phyloP scores from a whole-genome alignment of 768 basidiomycete genomes.

The Strobilomyces echinocephalus region DNA sequence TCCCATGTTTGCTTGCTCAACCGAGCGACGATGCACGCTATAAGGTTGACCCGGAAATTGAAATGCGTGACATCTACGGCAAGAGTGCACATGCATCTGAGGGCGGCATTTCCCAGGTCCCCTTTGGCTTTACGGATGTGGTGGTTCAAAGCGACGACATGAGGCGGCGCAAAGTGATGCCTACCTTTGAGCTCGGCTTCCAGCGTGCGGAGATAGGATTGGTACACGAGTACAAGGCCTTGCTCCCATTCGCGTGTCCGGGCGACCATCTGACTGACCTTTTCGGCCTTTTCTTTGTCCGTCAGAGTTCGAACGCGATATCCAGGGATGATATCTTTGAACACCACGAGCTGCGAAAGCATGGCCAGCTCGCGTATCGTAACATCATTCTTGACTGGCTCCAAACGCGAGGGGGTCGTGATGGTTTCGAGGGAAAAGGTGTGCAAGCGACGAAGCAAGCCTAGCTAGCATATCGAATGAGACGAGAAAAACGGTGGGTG shows the following conservation, averaged over 20 bases:
- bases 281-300: constrained; percentile 86
- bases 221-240: constrained; percentile 83
- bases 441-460: constrained; percentile 81
- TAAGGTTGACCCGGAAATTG: constrained; percentile 92
- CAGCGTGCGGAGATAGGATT: constrained; percentile 78
- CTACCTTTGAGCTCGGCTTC: constrained; percentile 82
- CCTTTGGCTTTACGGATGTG: constrained; percentile 48
- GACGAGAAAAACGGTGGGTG: constrained; percentile 4
- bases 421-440: constrained; percentile 82
- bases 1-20: constrained; percentile 89
- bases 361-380: constrained; percentile 85
- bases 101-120: constrained; percentile 60
- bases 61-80: constrained; percentile 85
- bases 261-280: constrained; percentile 90
- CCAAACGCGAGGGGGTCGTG: constrained; percentile 59
- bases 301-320: constrained; percentile 92
- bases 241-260: constrained; percentile 94
- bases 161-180: constrained; percentile 15
- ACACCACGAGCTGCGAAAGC: constrained; percentile 87
- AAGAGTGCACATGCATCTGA: constrained; percentile 86
- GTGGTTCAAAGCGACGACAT: constrained; percentile 12
- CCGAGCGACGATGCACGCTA: constrained; percentile 77
- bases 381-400: constrained; percentile 72
- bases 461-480: constrained; percentile 51
- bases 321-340: constrained; percentile 93